Base-by-base conservation (phyloP, 129 eudicot species). In the Flaveria bidentis region DNA sequence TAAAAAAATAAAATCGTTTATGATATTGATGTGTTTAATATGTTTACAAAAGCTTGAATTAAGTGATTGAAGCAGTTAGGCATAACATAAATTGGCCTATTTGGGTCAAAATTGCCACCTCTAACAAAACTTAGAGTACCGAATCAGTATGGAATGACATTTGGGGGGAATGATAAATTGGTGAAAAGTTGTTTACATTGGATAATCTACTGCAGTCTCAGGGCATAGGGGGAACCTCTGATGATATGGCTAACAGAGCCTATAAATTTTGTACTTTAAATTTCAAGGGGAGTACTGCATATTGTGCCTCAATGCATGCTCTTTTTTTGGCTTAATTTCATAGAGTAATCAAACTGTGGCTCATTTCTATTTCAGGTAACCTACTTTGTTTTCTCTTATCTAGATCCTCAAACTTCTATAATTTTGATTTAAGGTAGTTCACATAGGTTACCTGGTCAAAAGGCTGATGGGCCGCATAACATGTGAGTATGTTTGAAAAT, bases 131-230 rank as follows among this genome's bases (percentile, higher is more conserved):
- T 36, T 36, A 36, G 6, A 36, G 41, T 36, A 56, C 60, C 61
- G 62, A 69, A 74, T 60, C 14, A 30, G 14, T 63, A 63, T 63
- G 36, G 28, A 47, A 16, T 20, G 17, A 49, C 62, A 47, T 75
- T 3, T 2, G 20, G 33, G 8, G 49, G 70, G 60, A 10, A 60
- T 60, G 70, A 23, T 61, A 74, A 14, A 74, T 26, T 23, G 45
- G 60, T 25, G 70, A 51, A 45, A 42, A 36, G 41, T 44, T 60
- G 42, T 13, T 75, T 62, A 63, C 26, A 2, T 52, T 70, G 46
- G n/a, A 12, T 20, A 46, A 46, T 67, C 56, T 41, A 12, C 33
- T 67, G 36, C 9, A 42, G 12, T 64, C 50, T 12, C 30, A 52
- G 39, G 52, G 57, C 53, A 39, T 28, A 53, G 25, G 33, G 67